Evolutionary conservation across 306 rosid species (phyloP).

Genomic region (Pueraria montana): DNA sequence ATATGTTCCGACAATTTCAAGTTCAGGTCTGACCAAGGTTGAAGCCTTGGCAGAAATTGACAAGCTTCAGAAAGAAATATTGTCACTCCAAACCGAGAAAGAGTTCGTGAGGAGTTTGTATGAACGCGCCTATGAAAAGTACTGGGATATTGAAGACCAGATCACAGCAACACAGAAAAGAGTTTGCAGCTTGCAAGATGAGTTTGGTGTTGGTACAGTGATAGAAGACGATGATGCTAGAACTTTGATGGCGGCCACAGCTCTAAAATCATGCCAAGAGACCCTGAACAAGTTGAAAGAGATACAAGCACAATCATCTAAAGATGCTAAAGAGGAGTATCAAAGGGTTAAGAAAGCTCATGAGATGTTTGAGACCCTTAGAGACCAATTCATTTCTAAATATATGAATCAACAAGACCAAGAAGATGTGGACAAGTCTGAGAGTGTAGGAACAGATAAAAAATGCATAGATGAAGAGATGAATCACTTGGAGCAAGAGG

Average conservation of each 20-base stretch:
- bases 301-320: constrained; percentile 63
- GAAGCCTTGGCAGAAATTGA: constrained; percentile 76
- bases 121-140: constrained; percentile 72
- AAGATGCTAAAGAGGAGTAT: constrained; percentile 74
- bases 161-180: constrained; percentile 70
- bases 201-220: constrained; percentile 73
- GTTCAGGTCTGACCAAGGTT: constrained; percentile 66
- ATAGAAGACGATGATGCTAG: constrained; percentile 87
- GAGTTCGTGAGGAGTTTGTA: constrained; percentile 94
- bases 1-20: constrained; percentile 16
- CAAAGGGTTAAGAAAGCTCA: constrained; percentile 64
- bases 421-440: constrained; percentile 16
- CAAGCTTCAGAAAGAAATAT: constrained; percentile 78
- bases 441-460: constrained; percentile 36
- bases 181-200: constrained; percentile 78
- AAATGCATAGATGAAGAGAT: constrained; percentile 50
- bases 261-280: constrained; percentile 82
- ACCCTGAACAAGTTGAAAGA: constrained; percentile 66
- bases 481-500: constrained; percentile 43
- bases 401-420: constrained; percentile 24
- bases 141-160: constrained; percentile 79
- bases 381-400: constrained; percentile 61
- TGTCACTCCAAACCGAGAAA: constrained; percentile 85
- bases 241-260: constrained; percentile 81
- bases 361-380: constrained; percentile 65